These are phyloP conservation scores for Penicillium sp. DNA, from an alignment of 2,329 filamentous ascomycete species.

Conservation along the genomic window DNA sequence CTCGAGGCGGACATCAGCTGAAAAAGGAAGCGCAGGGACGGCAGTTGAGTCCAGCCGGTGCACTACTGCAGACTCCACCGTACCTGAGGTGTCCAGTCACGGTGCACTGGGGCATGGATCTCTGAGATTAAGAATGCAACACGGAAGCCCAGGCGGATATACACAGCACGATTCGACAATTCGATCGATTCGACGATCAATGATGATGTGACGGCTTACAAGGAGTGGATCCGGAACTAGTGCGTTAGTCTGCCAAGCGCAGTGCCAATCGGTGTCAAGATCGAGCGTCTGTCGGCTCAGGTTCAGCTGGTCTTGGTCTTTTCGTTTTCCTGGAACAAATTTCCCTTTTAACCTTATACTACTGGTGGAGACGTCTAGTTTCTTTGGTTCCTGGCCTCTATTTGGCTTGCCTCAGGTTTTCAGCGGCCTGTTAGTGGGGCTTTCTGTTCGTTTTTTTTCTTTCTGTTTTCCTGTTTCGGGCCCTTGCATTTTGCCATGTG, in stretches of 20 bases:
- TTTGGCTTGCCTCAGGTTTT: conserved; percentile 2
- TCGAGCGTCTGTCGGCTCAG: conserved; percentile 15
- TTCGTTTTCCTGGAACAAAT: conserved; percentile 3
- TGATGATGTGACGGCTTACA: conserved; percentile 1
- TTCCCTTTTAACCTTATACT: conserved; percentile 7
- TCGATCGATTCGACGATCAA: background rate
- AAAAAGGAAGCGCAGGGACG: conserved; percentile 8
- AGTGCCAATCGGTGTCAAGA: conserved; percentile 17
- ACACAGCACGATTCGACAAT: background rate
- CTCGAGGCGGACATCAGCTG: conserved; percentile 24
- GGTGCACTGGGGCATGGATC: background rate
- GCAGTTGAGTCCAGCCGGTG: background rate
- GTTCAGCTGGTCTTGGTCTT: conserved; percentile 21
- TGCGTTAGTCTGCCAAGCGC: conserved; percentile 12
- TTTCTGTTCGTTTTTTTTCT: background rate
- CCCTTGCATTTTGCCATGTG: background rate
- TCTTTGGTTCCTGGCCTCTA: conserved; percentile 1
- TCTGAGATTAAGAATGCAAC: background rate
- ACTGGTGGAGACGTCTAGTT: conserved; percentile 1
- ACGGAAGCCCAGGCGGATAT: background rate
- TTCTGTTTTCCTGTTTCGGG: background rate
- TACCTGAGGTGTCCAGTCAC: background rate
- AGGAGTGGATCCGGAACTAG: conserved; percentile 18
- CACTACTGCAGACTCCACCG: conserved; percentile 3
- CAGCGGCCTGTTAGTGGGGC: background rate